Percentiles rank a stretch among this genome's conserved stretches.
These are phyloP conservation scores for Diplodia intermedia DNA, from an alignment of 2,329 filamentous ascomycete genomes.

Conservation along the genomic window DNA sequence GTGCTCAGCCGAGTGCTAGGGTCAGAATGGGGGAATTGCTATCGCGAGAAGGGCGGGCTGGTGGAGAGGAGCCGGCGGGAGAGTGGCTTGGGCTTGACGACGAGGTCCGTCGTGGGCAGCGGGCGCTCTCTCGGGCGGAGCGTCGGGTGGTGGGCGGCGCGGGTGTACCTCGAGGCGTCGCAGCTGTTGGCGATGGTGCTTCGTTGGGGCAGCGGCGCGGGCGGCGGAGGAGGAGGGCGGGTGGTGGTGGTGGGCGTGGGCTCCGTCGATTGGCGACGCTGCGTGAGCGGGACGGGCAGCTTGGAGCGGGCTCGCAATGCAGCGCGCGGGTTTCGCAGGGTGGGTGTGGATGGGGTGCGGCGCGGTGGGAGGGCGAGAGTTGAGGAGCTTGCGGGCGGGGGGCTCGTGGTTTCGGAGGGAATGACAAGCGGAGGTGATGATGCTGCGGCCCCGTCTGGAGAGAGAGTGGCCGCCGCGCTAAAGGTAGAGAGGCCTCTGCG, in stretches of 20 bases:
- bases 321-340: constrained; percentile 4
- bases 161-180: constrained; percentile 14
- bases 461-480: constrained; percentile 31
- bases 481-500: constrained; percentile 29
- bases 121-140: constrained; percentile 39
- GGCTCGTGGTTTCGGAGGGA: constrained; percentile 31
- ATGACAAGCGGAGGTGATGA: constrained; percentile 32
- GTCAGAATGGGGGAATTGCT: constrained; percentile 45
- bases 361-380: not conserved
- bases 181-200: constrained; percentile 39
- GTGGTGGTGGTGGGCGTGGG: constrained; percentile 28
- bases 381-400: constrained; percentile 9
- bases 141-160: constrained; percentile 21
- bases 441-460: constrained; percentile 31
- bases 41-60: constrained; percentile 52
- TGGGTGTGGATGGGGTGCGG: constrained; percentile 1
- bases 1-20: constrained; percentile 37
- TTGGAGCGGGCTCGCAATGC: constrained; percentile 20
- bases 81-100: constrained; percentile 49
- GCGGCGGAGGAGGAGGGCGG: constrained; percentile 34
- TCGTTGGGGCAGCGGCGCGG: constrained; percentile 37
- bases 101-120: constrained; percentile 63
- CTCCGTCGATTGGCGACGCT: constrained; percentile 28
- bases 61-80: constrained; percentile 55
- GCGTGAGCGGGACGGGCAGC: constrained; percentile 19